Conservation (phyloP, 192 early-diverging fungal genomes). For the Obelidium mucronatum region DNA sequence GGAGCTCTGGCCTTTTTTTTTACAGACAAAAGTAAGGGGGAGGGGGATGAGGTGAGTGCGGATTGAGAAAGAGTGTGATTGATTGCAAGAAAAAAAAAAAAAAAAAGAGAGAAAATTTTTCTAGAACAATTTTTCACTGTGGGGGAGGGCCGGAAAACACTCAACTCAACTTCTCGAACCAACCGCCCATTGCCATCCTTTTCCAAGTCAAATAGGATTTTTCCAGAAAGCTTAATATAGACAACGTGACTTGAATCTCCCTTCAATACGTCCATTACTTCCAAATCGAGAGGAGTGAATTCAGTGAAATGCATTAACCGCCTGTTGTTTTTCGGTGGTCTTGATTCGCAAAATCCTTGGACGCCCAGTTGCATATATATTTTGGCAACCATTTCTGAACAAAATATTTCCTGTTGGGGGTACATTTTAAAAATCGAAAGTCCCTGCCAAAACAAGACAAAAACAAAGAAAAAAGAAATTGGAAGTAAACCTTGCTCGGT, state of each 20-base stretch:
- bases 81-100: background rate
- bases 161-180: slow-evolving; percentile 15
- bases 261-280: slow-evolving; percentile 22
- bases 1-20: slow-evolving; percentile 13
- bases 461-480: too few species aligned
- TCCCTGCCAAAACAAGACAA: too few species aligned
- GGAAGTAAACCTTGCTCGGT: background rate
- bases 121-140: too few species aligned
- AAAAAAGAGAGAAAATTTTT: background rate
- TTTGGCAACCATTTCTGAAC: slow-evolving; percentile 33
- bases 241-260: background rate
- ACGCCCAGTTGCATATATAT: slow-evolving; percentile 10
- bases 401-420: slow-evolving; percentile 40
- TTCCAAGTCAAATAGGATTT: slow-evolving; percentile 8
- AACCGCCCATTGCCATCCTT: background rate
- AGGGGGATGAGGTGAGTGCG: background rate
- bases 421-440: too few species aligned
- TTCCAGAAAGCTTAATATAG: background rate
- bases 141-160: too few species aligned
- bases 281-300: slow-evolving; percentile 35
- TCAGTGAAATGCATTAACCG: slow-evolving; percentile 12
- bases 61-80: background rate
- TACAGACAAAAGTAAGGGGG: background rate
- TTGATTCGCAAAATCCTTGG: slow-evolving; percentile 12
- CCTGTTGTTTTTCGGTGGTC: background rate